Base-by-base conservation (phyloP, 202 grass and related monocot genomes). In the Alloteropsis angusta region DNA sequence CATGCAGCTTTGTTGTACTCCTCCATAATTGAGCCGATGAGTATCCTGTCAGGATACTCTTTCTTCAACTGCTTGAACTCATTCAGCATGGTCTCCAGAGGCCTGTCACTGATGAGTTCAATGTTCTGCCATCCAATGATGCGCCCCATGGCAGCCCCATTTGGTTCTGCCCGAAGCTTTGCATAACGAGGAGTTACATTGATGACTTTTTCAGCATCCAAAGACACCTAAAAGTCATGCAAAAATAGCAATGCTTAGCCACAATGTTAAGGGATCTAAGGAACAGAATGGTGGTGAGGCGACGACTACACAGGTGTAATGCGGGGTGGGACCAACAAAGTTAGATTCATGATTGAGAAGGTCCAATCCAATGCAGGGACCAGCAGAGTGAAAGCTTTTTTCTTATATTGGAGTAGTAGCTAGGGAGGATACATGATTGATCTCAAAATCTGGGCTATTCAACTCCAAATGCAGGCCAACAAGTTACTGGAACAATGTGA, bases 51-150 rank as follows among this genome's bases (percentile, higher is more conserved):
- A 61, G 96, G 96, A 87, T 82, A 98, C 54, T 98, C 90, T 75
- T 95, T 76, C 75, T 98, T 98, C 66, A 98, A 82, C 59, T 90
- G 84, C 85, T 93, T 99, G 78, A 99, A 99, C 52, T 99, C 96
- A 6, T 82, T 88, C 64, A 96, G 76, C 96, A 98, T 98, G 11
- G 75, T 99, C 70, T 93, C 90, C 5, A 99, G 73, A 78, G 92
- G 92, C n/a, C 96, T 86, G 68, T 96, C 96, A 28, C 96, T 99
- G 79, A 99, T 99, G 72, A 95, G 84, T 80, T 99, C 96, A 77
- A 99, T 99, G 47, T 99, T 96, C 72, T 99, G 81, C 96, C 96
- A 99, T 47, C 96, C 92, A 80, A 96, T 99, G 59, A 96, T 99
- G 58, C 79, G 88, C 4, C 86, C 90, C 86, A 88, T 99, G 42